A percentile compares a stretch with the other conserved stretches of the same genome.
Evolutionary conservation across 208 protist genomes (phyloP).

Genomic region (Ichthyophonus hoferi): DNA sequence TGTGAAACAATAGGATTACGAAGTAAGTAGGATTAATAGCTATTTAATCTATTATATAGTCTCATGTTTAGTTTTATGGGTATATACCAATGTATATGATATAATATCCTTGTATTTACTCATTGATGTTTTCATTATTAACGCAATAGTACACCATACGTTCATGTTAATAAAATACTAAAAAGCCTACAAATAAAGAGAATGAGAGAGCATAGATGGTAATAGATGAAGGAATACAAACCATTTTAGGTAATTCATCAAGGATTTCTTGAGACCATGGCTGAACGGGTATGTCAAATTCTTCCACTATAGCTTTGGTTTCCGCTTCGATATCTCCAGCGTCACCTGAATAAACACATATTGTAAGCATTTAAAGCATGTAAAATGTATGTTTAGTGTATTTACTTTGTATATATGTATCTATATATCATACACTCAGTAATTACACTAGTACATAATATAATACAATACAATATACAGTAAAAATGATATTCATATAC

Average conservation of each 20-base stretch:
- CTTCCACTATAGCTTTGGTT: slow-evolving; percentile 62
- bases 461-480: slow-evolving; percentile 29
- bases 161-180: neutral
- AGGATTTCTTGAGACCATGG: slow-evolving; percentile 6
- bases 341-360: slow-evolving; percentile 52
- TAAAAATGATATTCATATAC: too few relatives aligned
- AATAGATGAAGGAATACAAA: neutral
- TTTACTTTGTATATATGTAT: too few relatives aligned
- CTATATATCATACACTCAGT: too few relatives aligned
- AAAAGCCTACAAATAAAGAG: neutral
- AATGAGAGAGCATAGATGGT: neutral
- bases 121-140: neutral
- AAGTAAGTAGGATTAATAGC: too few relatives aligned
- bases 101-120: neutral
- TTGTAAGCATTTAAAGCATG: too few relatives aligned
- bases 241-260: neutral
- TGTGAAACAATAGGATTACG: too few relatives aligned
- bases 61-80: neutral
- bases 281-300: slow-evolving; percentile 35
- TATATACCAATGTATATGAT: neutral
- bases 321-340: slow-evolving; percentile 71
- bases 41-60: too few relatives aligned
- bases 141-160: neutral
- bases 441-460: too few relatives aligned
- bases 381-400: too few relatives aligned